These are phyloP conservation scores for Mycogone perniciosa DNA, from an alignment of 2,329 filamentous ascomycete genomes.

Conservation along the genomic window DNA sequence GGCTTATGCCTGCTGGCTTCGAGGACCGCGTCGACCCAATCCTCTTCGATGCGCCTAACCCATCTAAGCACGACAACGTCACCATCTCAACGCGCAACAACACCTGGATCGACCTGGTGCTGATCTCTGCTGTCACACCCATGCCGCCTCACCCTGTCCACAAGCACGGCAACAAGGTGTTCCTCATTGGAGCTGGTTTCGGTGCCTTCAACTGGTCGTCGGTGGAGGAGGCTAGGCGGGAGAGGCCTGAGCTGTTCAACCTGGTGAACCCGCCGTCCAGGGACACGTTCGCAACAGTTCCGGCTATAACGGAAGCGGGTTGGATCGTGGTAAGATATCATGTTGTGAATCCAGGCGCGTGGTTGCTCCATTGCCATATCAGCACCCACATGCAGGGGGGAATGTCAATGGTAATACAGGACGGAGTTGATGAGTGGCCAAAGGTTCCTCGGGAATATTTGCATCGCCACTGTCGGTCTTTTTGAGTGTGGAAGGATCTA, in stretches of 20 bases:
- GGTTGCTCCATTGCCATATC: conserved; percentile 52
- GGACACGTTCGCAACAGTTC: conserved; percentile 33
- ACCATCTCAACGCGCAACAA: conserved; percentile 41
- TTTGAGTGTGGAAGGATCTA: too few species aligned
- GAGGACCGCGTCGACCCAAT: conserved; percentile 32
- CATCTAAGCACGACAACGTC: conserved; percentile 33
- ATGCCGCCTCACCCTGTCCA: conserved; percentile 54
- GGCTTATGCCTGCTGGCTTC: conserved; percentile 33
- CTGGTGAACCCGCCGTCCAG: conserved; percentile 47
- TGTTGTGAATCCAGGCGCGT: conserved; percentile 46
- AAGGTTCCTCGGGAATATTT: conserved; percentile 35
- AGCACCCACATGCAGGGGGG: conserved; percentile 47
- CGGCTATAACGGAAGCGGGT: conserved; percentile 15
- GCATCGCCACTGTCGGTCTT: background rate
- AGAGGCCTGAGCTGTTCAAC: conserved; percentile 48
- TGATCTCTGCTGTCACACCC: conserved; percentile 35
- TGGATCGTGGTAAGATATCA: conserved; percentile 50
- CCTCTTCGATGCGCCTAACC: conserved; percentile 39
- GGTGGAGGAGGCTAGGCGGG: conserved; percentile 45
- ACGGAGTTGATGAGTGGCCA: conserved; percentile 40
- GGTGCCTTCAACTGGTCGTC: conserved; percentile 46
- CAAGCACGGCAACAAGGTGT: conserved; percentile 59
- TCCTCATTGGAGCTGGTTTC: conserved; percentile 44
- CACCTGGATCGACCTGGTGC: conserved; percentile 52
- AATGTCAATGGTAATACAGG: conserved; percentile 48